Evolutionary conservation across 1,139 yeast species (phyloP), one percentile per base, ranked within the genome.

Genomic region (Candida labiduridarum): DNA sequence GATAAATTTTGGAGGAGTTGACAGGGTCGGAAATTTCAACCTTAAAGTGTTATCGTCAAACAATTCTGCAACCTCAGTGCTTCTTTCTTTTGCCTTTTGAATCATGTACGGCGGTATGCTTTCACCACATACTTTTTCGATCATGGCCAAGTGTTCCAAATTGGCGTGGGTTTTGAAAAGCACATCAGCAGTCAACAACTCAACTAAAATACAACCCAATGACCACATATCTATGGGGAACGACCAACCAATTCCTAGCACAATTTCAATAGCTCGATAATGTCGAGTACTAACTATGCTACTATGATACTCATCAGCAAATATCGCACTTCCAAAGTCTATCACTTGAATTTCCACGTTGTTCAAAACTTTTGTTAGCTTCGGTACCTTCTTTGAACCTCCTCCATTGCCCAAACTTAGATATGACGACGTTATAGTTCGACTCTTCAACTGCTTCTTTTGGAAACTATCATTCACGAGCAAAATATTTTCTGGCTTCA

Each of bases 211-310:
- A 66, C 99, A 92, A 0, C 97, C 99, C 50, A 94, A 79, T 1
- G 97, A 89, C 99, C 99, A 95, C 71, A 94, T 75, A 67, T 95
- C 99, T 68, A 99, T 94, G 1, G 92, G 90, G 57, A 79, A 86
- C 2, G 90, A 84, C 94, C 99, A 95, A 36, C 98, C 98, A 34
- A 83, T 79, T 1, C 97, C 97, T 36, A 95, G 71, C 2, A 94
- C 92, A 57, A 95, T 91, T 66, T 95, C 99, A 0, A 99, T 99
- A 0, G 99, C 99, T 51, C 99, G 76, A 68, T 95, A 95, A 68
- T 95, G 99, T 50, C 99, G 78, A 2, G 99, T 10, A 95, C 97
- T 25, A 95, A 85, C 35, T 87, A 84, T 9, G 96, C 41, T 38
- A 22, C 41, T 85, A 71, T 95, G 99, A 65, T 89, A 92, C 69